These are phyloP conservation scores for Ettlia oleoabundans DNA, from an alignment of 139 green algal genomes.

Conservation along the genomic window DNA sequence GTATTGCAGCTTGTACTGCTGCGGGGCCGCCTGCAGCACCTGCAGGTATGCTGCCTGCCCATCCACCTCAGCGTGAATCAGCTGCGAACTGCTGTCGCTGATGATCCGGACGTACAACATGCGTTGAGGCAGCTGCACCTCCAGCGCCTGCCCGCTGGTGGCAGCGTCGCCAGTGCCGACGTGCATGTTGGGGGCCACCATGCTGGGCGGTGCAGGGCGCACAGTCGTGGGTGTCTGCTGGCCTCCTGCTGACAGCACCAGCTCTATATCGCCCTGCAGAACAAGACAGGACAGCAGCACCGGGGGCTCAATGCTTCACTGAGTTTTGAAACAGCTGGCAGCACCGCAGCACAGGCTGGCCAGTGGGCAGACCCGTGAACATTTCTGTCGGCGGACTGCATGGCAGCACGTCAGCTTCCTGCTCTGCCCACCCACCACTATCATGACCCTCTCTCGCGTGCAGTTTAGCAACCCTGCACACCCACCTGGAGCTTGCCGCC, in stretches of 20 bases:
- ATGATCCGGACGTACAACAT: constrained; percentile 24
- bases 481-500: neutral
- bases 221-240: constrained; percentile 11
- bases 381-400: too few relatives aligned
- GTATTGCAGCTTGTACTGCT: constrained; percentile 30
- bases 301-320: neutral
- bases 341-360: too few relatives aligned
- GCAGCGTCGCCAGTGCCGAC: neutral
- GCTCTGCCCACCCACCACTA: too few relatives aligned
- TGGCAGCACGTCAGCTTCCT: too few relatives aligned
- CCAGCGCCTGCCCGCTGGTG: neutral
- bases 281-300: too few relatives aligned
- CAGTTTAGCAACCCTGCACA: too few relatives aligned
- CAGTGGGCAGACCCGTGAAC: too few relatives aligned
- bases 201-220: neutral
- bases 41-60: neutral
- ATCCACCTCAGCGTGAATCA: constrained; percentile 28
- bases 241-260: constrained; percentile 3
- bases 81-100: constrained; percentile 7
- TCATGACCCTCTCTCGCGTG: too few relatives aligned
- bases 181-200: too few relatives aligned
- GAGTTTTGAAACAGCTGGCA: too few relatives aligned
- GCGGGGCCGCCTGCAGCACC: constrained; percentile 12
- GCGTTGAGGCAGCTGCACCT: constrained; percentile 41
- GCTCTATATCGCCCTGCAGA: constrained; percentile 9